Base-by-base conservation (phyloP, 1,139 yeast genomes). In the Suhomyces maxii region DNA sequence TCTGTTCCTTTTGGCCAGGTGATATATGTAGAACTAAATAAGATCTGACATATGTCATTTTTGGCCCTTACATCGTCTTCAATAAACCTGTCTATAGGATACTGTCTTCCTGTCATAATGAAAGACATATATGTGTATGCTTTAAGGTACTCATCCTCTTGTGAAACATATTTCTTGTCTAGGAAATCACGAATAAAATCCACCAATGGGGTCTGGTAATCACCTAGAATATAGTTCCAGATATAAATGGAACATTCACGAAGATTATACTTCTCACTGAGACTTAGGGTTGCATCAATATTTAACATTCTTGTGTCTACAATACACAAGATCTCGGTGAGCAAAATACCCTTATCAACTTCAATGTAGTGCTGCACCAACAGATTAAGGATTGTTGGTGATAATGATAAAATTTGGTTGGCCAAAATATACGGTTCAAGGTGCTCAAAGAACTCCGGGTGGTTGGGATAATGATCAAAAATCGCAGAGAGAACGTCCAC, bases 21-120 rank as follows among this genome's bases (percentile, higher is more conserved):
- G 5, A 79, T 55, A 7, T 73, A 58, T 2, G 74, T 63, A 2
- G 82, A 54, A 34, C 60, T 55, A 59, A 89, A 86, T 12, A 89
- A 58, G 10, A 84, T 60, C 40, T 72, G 69, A 51, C 84, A 82
- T 0, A 88, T 57, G 23, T 69, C 64, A 9, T 66, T 54, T 53
- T 82, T 82, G 0, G 85, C 83, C 1, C 52, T 37, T 1, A 50
- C 46, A 42, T 53, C 64, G 33, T 52, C 59, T 35, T 54, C 64
- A 32, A 85, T 71, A 23, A 63, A 64, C 34, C 70, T 65, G 12
- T 84, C 91, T 0, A 86, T 83, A 0, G 97, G 97, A 59, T 83
- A 90, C 49, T 84, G 84, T 41, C 90, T 68, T 1, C 96, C 95
- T 0, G 90, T 83, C 37, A 89, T 67, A n/a, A 83, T 69, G 55